These are phyloP conservation scores for Monilinia aucupariae DNA, from an alignment of 2,329 filamentous ascomycete species.

Conservation along the genomic window DNA sequence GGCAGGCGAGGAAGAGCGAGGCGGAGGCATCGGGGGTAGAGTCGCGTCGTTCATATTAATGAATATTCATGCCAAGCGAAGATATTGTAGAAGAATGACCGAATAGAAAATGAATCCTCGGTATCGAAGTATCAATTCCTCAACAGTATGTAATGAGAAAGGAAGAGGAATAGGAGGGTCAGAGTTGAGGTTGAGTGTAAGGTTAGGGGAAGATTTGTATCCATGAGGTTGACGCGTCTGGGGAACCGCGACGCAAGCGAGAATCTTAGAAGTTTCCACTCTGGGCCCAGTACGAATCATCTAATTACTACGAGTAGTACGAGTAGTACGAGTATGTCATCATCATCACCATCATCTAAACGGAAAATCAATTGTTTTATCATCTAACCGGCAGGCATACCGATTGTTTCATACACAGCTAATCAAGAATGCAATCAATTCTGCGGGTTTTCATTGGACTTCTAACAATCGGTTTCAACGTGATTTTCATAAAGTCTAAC, in stretches of 20 bases:
- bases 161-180: neutral
- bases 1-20: conserved; percentile 27
- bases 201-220: conserved; percentile 4
- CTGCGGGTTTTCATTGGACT: neutral
- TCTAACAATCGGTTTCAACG: neutral
- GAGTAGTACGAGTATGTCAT: too few species aligned
- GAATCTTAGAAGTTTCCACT: conserved; percentile 11
- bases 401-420: neutral
- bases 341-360: too few species aligned
- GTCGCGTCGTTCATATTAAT: conserved; percentile 34
- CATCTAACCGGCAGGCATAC: too few species aligned
- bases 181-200: neutral
- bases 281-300: conserved; percentile 3
- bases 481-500: neutral
- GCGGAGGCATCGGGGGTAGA: conserved; percentile 26
- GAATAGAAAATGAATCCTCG: neutral
- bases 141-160: neutral
- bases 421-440: neutral
- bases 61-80: conserved; percentile 10
- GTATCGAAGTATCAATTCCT: neutral
- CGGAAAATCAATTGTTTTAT: neutral
- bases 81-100: neutral
- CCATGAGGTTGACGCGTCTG: conserved; percentile 16
- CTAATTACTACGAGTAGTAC: too few species aligned
- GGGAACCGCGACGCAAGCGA: conserved; percentile 19